A percentile compares a stretch with the other conserved stretches of the same genome.
phyloP scores from a whole-genome alignment of 805 yeast genomes.

The Crinitomyces ghanaensis region DNA sequence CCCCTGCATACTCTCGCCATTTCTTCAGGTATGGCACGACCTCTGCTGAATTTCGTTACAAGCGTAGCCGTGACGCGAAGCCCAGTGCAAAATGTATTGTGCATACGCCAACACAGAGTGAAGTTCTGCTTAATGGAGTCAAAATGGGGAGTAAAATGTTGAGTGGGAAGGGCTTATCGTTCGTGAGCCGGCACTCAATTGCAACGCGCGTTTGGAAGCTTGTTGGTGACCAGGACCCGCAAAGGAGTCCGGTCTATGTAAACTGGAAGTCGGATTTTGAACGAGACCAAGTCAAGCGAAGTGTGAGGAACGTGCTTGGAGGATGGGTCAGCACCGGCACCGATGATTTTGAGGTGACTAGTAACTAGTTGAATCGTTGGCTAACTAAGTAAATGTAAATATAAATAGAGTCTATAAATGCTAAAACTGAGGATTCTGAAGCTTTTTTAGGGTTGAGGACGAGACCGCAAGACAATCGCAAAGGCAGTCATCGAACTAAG shows the following conservation, averaged over 20 bases:
- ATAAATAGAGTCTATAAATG: too few species aligned
- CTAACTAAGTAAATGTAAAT: too few species aligned
- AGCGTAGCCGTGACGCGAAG: constrained; percentile 5
- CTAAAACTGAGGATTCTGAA: too few species aligned
- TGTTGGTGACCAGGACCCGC: constrained; percentile 3
- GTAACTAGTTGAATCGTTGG: too few species aligned
- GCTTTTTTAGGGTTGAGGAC: too few species aligned
- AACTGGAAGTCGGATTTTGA: constrained; percentile 6
- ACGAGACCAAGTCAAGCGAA: constrained; percentile 8
- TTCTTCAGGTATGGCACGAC: constrained; percentile 5
- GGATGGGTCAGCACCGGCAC: constrained; percentile 11
- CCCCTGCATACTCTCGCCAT: too few species aligned
- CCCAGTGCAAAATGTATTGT: constrained; percentile 13
- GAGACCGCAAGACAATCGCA: constrained; percentile 3
- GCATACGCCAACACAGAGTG: constrained; percentile 4
- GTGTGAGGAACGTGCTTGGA: constrained; percentile 8
- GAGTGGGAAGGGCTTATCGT: constrained; percentile 14
- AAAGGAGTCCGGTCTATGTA: too few species aligned
- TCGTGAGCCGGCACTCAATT: constrained; percentile 11
- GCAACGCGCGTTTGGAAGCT: constrained; percentile 4
- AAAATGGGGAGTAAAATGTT: constrained; percentile 19
- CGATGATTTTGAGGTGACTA: constrained; percentile 1
- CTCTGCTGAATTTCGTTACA: constrained; percentile 3
- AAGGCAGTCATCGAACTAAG: too few species aligned
- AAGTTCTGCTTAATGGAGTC: constrained; percentile 19